Evolutionary conservation across 2,329 filamentous ascomycete species (phyloP), one percentile per base, ranked within the genome.

Genomic region (Mycosphaerelloides madeirae): DNA sequence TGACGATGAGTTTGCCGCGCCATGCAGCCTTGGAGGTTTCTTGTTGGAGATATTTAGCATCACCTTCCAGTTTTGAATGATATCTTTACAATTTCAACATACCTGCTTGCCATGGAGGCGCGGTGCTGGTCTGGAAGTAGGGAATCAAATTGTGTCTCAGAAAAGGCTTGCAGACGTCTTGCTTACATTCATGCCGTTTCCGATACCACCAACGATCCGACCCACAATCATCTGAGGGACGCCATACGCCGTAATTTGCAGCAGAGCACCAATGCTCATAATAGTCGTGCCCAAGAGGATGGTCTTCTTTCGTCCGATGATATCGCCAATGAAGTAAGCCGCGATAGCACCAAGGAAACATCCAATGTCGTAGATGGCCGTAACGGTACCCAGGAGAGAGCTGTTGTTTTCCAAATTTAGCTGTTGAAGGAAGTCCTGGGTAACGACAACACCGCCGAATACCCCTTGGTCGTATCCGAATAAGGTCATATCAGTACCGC

Each of bases 301-400:
- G 18, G 65, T 68, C 43, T 68, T 73, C 48, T 72, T 74, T 19
- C 75, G 64, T 15, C 75, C 74, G 1, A 76, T 59, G 1, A 56
- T 60, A 29, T 77, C 74, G 11, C 75, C 74, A 19, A 73, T 57
- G 14, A 64, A 57, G 35, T 79, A 73, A 13, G 73, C 69, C 3
- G 69, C 53, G 29, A 77, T 63, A 2, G 70, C 77, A 9, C 79
- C 79, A 39, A 81, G 64, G 60, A 81, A 80, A 57, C 78, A 81
- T 7, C 78, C 77, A 20, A 81, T 68, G 50, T 80, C 75, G 58
- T 80, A 80, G 42, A 79, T 74, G 2, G 77, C 76, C 1, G 75
- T 77, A 9, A 79, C 73, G 0, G 75, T 54, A 25, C 53, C 52
- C 7, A 54, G 51, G 14, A 54, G 77, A n/a, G 49, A 50, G 33